These are phyloP conservation scores for Dillenia turbinata DNA, from an alignment of 164 flowering plant species.

Conservation along the genomic window DNA sequence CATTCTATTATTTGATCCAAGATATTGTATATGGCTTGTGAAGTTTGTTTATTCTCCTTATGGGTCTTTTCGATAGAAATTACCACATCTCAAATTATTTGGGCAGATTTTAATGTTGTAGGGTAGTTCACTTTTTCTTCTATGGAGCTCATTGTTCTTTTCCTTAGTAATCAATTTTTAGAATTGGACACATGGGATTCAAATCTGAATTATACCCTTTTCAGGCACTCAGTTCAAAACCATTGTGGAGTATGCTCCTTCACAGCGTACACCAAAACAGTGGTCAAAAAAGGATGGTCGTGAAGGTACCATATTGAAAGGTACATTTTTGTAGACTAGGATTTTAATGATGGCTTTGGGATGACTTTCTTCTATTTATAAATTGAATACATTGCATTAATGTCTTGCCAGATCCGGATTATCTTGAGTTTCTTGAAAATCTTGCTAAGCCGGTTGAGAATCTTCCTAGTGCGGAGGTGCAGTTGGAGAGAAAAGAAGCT, in stretches of 20 bases:
- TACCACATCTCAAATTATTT: too few relatives aligned
- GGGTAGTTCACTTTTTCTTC: too few relatives aligned
- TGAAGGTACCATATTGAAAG: slow-evolving; percentile 80
- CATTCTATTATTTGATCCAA: neutral
- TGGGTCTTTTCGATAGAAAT: too few relatives aligned
- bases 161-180: too few relatives aligned
- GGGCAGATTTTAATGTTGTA: too few relatives aligned
- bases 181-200: too few relatives aligned
- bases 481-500: slow-evolving; percentile 86
- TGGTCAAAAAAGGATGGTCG: slow-evolving; percentile 83
- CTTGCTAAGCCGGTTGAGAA: slow-evolving; percentile 84
- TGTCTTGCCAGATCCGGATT: slow-evolving; percentile 72
- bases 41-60: neutral
- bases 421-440: slow-evolving; percentile 80
- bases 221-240: slow-evolving; percentile 72
- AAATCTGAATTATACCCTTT: neutral
- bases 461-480: slow-evolving; percentile 96
- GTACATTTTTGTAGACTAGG: slow-evolving; percentile 21
- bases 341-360: neutral
- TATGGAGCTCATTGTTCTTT: too few relatives aligned
- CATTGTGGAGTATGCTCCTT: slow-evolving; percentile 89
- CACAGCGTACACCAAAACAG: slow-evolving; percentile 75
- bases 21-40: neutral
- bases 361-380: slow-evolving; percentile 8
- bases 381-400: slow-evolving; percentile 21